These are phyloP conservation scores for Incumbomyces lentus DNA, from an alignment of 2,329 filamentous ascomycete genomes.

Conservation along the genomic window DNA sequence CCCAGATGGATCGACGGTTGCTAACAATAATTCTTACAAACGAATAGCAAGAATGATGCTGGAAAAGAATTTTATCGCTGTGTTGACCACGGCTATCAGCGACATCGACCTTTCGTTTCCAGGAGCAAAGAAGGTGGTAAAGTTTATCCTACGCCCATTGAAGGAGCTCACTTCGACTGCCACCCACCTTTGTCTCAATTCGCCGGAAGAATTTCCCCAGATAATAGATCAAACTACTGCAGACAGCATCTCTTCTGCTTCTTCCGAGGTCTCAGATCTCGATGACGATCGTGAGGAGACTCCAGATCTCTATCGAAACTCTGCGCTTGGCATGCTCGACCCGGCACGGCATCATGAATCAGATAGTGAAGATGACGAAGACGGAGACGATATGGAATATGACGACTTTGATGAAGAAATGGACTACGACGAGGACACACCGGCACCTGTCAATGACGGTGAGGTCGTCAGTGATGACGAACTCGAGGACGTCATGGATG, in stretches of 20 bases:
- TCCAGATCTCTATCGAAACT: conserved; percentile 93
- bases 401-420: conserved; percentile 84
- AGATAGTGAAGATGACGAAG: conserved; percentile 53
- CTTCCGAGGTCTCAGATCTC: conserved; percentile 70
- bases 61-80: conserved; percentile 87
- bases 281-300: conserved; percentile 87
- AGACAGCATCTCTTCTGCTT: conserved; percentile 77
- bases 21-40: conserved; percentile 51
- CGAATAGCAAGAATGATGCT: conserved; percentile 94
- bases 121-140: conserved; percentile 83
- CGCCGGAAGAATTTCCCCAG: conserved; percentile 50
- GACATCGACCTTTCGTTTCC: conserved; percentile 95
- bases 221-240: conserved; percentile 62
- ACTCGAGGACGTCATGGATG: conserved; percentile 66
- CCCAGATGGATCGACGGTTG: conserved; percentile 36
- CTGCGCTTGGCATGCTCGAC: conserved; percentile 88
- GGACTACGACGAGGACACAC: conserved; percentile 76
- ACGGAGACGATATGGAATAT: conserved; percentile 78
- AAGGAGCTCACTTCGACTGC: conserved; percentile 80
- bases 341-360: conserved; percentile 71
- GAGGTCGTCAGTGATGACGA: conserved; percentile 86
- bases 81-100: conserved; percentile 81
- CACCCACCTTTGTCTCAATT: conserved; percentile 70
- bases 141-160: conserved; percentile 86
- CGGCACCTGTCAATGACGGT: conserved; percentile 57